Evolutionary conservation across 257 asterid species (phyloP).

Genomic region (Leonotis leonurus): DNA sequence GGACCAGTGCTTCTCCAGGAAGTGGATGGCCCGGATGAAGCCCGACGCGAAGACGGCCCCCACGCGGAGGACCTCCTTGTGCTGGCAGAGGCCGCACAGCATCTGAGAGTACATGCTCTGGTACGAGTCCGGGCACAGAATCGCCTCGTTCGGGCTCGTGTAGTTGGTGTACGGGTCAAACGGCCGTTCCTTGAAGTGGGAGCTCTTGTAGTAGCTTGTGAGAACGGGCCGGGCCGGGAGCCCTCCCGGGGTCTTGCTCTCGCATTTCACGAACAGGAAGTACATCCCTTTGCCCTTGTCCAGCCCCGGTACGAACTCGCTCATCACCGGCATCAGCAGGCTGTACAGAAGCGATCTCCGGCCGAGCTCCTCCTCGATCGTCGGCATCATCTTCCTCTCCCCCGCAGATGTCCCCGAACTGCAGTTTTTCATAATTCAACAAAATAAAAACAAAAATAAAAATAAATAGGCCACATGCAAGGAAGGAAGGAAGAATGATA

Average conservation of each 20-base stretch:
- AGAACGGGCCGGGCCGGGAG: constrained; percentile 79
- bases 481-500: not conserved
- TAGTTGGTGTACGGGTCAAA: constrained; percentile 87
- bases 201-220: constrained; percentile 77
- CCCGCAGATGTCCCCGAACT: constrained; percentile 91
- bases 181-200: constrained; percentile 67
- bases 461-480: not conserved
- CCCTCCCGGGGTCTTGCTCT: constrained; percentile 72
- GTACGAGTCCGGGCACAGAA: constrained; percentile 76
- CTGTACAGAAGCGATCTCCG: constrained; percentile 72
- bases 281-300: constrained; percentile 93
- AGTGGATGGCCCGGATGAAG: constrained; percentile 75
- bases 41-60: constrained; percentile 98
- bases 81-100: constrained; percentile 73
- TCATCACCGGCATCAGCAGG: constrained; percentile 91
- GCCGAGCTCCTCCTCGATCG: constrained; percentile 64
- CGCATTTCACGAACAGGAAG: constrained; percentile 70
- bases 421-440: too few species aligned
- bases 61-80: constrained; percentile 71
- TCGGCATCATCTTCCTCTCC: constrained; percentile 92
- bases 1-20: constrained; percentile 69
- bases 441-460: not conserved
- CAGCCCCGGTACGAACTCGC: constrained; percentile 55
- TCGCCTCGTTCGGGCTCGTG: constrained; percentile 85
- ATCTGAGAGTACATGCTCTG: constrained; percentile 94